Base-by-base conservation (phyloP, 345 rosid genomes). In the Salix purpurea region DNA sequence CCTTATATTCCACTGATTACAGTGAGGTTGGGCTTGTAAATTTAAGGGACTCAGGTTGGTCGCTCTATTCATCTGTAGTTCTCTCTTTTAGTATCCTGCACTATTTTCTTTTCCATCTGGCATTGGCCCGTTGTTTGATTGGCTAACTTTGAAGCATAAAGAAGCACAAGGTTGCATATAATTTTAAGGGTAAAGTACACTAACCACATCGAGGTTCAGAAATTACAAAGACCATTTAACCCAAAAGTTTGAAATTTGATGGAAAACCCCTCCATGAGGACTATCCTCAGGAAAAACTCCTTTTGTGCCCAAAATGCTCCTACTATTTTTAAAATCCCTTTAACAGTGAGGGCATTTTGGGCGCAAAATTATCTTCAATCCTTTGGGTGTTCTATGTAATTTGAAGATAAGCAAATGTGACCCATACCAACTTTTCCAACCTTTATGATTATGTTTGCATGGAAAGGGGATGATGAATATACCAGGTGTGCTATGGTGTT, bases 11-110 rank as follows among this genome's bases (percentile, higher is more conserved):
- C 65, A 89, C 97, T 6, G 99, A 93, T 84, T 95, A 91, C 87
- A 82, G 97, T 79, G 97, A 95, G 86, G 87, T 90, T 79, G 93
- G 97, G 79, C 90, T 92, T 65, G 97, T 95, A 37, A 81, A 76
- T 76, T 72, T 90, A 73, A 88, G 80, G 82, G 92, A 84, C 74
- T 80, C 94, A 78, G 97, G 94, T 91, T 69, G 70, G 86, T 85
- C 67, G 77, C 52, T 16, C 52, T 72, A 18, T 72, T 8, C 21
- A 14, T 75, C 19, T 34, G 0, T 74, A 18, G 21, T 34, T 30
- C 18, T n/a, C 36, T 52, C 18, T 76, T 28, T 28, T 50, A 7
- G 37, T 24, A 24, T 6, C 26, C 30, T 18, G 42, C 28, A 69
- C 32, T 26, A 13, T 50, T 48, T 52, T 34, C 1, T 7, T 65